These are phyloP conservation scores for Dioszegia aurantiaca DNA, from an alignment of 768 basidiomycete genomes.

Conservation along the genomic window DNA sequence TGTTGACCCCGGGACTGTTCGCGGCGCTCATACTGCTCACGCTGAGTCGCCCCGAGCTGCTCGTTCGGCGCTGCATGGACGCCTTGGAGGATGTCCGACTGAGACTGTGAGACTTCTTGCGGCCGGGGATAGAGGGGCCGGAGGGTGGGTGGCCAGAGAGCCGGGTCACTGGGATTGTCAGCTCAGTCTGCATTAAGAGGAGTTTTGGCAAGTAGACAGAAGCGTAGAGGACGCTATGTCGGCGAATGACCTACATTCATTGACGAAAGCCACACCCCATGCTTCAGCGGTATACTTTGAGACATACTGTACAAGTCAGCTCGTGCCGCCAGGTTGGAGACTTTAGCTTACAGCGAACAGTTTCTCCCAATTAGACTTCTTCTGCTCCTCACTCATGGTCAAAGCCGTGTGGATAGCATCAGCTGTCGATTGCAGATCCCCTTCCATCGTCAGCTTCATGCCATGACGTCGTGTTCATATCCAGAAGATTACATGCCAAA, in stretches of 20 bases:
- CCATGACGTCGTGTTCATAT: neutral
- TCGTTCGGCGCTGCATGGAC: conserved; percentile 25
- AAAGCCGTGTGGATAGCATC: conserved; percentile 96
- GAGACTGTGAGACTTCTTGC: conserved; percentile 33
- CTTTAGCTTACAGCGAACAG: conserved; percentile 72
- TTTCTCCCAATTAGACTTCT: conserved; percentile 92
- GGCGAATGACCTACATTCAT: conserved; percentile 41
- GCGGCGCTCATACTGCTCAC: neutral
- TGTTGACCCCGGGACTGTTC: neutral
- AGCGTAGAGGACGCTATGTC: too few species aligned
- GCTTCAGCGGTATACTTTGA: conserved; percentile 52
- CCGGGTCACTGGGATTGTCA: conserved; percentile 27
- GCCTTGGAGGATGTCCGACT: conserved; percentile 35
- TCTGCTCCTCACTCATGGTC: conserved; percentile 74
- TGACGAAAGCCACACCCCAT: conserved; percentile 51
- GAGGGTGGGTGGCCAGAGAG: conserved; percentile 34
- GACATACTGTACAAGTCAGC: conserved; percentile 41
- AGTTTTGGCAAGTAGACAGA: too few species aligned
- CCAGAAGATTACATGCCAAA: conserved; percentile 6
- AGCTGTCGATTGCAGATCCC: conserved; percentile 98
- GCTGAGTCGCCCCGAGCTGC: neutral
- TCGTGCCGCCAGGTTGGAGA: too few species aligned
- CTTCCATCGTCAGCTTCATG: conserved; percentile 12
- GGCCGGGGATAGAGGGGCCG: conserved; percentile 30
- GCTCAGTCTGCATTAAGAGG: too few species aligned